Percentiles rank a stretch among this genome's conserved stretches.
phyloP scores from a whole-genome alignment of 257 asterid genomes.

The Penstemon eatonii region DNA sequence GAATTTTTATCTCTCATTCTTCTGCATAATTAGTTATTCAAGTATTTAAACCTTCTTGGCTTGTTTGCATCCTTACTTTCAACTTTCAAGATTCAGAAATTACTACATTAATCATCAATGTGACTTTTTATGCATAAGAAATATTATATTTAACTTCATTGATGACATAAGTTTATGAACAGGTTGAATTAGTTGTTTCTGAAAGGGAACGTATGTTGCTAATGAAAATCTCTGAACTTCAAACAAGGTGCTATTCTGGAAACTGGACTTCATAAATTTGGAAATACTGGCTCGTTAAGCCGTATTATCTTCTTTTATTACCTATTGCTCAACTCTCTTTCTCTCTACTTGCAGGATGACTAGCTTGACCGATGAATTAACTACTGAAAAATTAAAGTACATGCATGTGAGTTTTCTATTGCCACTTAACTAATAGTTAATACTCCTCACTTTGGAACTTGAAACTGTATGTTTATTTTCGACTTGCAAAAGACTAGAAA shows the following conservation, averaged over 20 bases:
- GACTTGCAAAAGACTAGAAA: too few relatives aligned
- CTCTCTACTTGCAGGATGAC: slow-evolving; percentile 41
- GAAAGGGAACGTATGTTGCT: slow-evolving; percentile 84
- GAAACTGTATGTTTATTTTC: too few relatives aligned
- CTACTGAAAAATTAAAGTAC: slow-evolving; percentile 48
- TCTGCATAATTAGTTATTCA: slow-evolving; percentile 10
- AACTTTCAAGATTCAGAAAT: slow-evolving; percentile 16
- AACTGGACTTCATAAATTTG: not conserved
- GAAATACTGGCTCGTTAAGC: slow-evolving; percentile 5
- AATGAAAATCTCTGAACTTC: slow-evolving; percentile 79
- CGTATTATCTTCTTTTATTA: not conserved
- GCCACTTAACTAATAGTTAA: not conserved
- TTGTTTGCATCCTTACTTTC: slow-evolving; percentile 18
- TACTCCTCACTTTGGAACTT: too few relatives aligned
- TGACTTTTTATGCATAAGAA: not conserved
- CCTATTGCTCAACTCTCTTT: slow-evolving; percentile 2
- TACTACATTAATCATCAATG: not conserved
- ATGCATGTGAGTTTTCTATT: slow-evolving; percentile 45
- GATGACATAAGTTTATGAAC: slow-evolving; percentile 21
- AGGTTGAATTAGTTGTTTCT: slow-evolving; percentile 64
- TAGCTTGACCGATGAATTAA: slow-evolving; percentile 55
- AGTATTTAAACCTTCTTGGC: slow-evolving; percentile 17
- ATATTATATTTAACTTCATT: slow-evolving; percentile 10
- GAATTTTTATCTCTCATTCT: not conserved
- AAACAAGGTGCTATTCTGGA: slow-evolving; percentile 57